These are phyloP conservation scores for Chrysoporthe austroafricana DNA, from an alignment of 2,329 filamentous ascomycete species.

Conservation along the genomic window DNA sequence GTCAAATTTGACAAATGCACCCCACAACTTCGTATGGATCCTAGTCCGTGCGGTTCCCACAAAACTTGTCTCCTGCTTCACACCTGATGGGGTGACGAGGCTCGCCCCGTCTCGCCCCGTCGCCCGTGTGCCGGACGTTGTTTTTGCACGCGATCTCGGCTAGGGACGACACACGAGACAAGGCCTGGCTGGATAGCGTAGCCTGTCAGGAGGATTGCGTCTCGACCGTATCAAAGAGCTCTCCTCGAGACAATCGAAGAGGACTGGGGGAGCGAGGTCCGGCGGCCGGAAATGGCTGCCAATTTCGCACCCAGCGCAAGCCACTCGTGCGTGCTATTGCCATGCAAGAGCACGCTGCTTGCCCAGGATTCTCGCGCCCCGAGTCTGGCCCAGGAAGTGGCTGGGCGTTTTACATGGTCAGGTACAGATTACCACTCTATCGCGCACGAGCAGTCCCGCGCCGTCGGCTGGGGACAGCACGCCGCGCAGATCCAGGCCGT, in stretches of 20 bases:
- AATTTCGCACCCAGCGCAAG: neutral
- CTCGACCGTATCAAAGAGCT: too few relatives aligned
- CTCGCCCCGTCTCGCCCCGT: neutral
- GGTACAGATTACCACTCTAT: neutral
- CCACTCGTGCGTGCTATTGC: neutral
- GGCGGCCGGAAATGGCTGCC: neutral
- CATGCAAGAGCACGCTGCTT: neutral
- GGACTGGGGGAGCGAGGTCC: neutral
- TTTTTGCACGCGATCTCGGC: neutral
- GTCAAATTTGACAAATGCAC: conserved; percentile 6
- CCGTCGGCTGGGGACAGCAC: neutral
- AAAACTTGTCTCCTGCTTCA: conserved; percentile 10
- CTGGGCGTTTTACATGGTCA: neutral
- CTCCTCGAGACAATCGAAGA: too few relatives aligned
- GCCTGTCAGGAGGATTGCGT: neutral
- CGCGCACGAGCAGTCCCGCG: neutral
- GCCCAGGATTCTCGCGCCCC: neutral
- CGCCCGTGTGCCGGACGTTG: neutral
- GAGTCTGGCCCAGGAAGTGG: neutral
- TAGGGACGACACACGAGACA: neutral
- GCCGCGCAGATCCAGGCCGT: conserved; percentile 1
- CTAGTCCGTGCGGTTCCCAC: neutral
- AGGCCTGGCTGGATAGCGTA: neutral
- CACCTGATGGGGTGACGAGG: neutral
- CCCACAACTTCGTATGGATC: neutral